Percentiles rank a stretch among this genome's conserved stretches.
Conservation (phyloP, 257 asterid genomes). For the Agastache rugosa region DNA sequence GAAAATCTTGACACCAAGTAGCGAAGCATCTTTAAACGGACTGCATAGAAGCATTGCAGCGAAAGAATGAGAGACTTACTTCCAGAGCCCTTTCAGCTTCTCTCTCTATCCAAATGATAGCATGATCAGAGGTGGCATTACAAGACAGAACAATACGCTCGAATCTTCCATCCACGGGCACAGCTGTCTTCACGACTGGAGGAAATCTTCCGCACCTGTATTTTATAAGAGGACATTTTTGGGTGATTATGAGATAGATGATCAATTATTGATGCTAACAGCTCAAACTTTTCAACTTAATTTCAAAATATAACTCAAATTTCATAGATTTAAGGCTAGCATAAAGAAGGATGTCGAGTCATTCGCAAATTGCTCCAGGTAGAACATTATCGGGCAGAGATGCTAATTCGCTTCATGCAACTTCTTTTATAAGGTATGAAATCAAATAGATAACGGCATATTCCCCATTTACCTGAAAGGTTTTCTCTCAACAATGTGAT, state of each 20-base stretch:
- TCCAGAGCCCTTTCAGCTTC: constrained; percentile 81
- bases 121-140: constrained; percentile 94
- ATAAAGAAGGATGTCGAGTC: not conserved
- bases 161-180: constrained; percentile 94
- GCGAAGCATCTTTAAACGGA: not conserved
- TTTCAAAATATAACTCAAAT: not conserved
- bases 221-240: constrained; percentile 9
- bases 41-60: too few species aligned
- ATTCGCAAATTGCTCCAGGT: not conserved
- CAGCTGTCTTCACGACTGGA: constrained; percentile 87
- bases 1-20: not conserved
- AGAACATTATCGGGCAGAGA: not conserved
- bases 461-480: constrained; percentile 63
- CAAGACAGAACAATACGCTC: constrained; percentile 94
- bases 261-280: constrained; percentile 9
- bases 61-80: constrained; percentile 67
- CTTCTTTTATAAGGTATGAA: not conserved
- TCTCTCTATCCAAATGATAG: constrained; percentile 88
- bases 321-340: not conserved
- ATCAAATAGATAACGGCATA: not conserved
- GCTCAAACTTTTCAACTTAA: constrained; percentile 1
- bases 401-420: not conserved
- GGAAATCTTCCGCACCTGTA: constrained; percentile 82
- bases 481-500: constrained; percentile 86
- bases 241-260: constrained; percentile 21